phyloP scores from a whole-genome alignment of 768 basidiomycete species.

The Epithele typhae region DNA sequence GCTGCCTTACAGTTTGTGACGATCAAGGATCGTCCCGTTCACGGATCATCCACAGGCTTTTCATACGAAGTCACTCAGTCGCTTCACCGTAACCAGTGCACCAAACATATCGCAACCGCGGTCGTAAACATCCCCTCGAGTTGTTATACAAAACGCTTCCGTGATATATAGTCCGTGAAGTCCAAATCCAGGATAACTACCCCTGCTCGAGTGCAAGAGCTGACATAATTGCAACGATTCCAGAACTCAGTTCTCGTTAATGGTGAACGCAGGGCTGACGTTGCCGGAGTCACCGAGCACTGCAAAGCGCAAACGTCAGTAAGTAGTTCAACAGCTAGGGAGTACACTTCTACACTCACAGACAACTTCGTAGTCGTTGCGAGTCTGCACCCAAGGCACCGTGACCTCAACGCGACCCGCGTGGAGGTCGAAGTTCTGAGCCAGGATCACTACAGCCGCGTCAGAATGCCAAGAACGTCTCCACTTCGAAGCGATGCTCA shows the following conservation, averaged over 20 bases:
- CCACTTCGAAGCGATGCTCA: constrained; percentile 11
- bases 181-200: too few relatives aligned
- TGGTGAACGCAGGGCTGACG: constrained; percentile 34
- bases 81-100: too few relatives aligned
- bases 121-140: too few relatives aligned
- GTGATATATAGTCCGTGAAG: too few relatives aligned
- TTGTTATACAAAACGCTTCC: too few relatives aligned
- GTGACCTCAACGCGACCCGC: constrained; percentile 31
- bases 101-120: too few relatives aligned
- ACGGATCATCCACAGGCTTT: too few relatives aligned
- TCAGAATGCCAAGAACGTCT: not conserved
- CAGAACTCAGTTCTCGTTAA: constrained; percentile 11
- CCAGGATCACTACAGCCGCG: constrained; percentile 27
- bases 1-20: too few relatives aligned
- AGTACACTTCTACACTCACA: constrained; percentile 33
- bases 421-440: constrained; percentile 30
- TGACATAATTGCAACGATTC: too few relatives aligned
- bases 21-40: too few relatives aligned
- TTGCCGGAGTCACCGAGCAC: constrained; percentile 49
- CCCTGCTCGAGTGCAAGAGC: too few relatives aligned
- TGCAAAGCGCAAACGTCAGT: constrained; percentile 10
- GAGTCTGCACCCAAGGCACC: constrained; percentile 32
- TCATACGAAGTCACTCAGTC: too few relatives aligned
- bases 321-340: not conserved
- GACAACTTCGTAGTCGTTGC: constrained; percentile 32